phyloP scores from a whole-genome alignment of 345 rosid species.

The Eucalyptus caleyi region DNA sequence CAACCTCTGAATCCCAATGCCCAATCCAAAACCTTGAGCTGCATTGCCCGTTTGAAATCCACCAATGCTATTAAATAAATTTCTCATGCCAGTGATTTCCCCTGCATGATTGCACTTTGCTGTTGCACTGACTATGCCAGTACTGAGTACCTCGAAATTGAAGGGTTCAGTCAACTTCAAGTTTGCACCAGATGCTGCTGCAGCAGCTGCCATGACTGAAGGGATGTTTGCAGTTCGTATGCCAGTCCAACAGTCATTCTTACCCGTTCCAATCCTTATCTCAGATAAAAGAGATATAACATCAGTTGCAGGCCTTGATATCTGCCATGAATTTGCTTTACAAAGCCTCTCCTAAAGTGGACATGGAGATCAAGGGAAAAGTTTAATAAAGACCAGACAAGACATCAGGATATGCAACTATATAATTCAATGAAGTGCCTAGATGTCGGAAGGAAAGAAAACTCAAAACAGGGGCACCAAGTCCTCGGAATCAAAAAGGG shows the following conservation, averaged over 20 bases:
- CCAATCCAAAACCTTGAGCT: constrained; percentile 39
- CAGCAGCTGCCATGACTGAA: constrained; percentile 98
- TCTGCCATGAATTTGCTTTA: constrained; percentile 98
- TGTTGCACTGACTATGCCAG: constrained; percentile 95
- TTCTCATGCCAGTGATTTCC: constrained; percentile 99
- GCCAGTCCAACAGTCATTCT: constrained; percentile 88
- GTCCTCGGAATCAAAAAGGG: background rate
- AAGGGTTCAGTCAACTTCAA: constrained; percentile 73
- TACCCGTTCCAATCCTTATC: constrained; percentile 88
- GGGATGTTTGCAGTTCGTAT: constrained; percentile 88
- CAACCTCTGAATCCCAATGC: constrained; percentile 71
- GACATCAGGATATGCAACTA: background rate
- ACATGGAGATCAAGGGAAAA: background rate
- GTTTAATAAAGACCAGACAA: background rate
- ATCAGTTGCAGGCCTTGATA: constrained; percentile 73
- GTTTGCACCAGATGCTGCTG: constrained; percentile 97
- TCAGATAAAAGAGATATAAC: constrained; percentile 92
- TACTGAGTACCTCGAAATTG: constrained; percentile 94
- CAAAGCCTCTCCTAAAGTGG: constrained; percentile 77
- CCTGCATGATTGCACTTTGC: constrained; percentile 87
- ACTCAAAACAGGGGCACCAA: background rate
- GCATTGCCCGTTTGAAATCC: constrained; percentile 68
- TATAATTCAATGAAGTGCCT: background rate
- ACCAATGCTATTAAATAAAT: constrained; percentile 87
- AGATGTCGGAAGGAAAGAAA: background rate